These are phyloP conservation scores for Quercus alba DNA, from an alignment of 306 rosid genomes.

Conservation along the genomic window DNA sequence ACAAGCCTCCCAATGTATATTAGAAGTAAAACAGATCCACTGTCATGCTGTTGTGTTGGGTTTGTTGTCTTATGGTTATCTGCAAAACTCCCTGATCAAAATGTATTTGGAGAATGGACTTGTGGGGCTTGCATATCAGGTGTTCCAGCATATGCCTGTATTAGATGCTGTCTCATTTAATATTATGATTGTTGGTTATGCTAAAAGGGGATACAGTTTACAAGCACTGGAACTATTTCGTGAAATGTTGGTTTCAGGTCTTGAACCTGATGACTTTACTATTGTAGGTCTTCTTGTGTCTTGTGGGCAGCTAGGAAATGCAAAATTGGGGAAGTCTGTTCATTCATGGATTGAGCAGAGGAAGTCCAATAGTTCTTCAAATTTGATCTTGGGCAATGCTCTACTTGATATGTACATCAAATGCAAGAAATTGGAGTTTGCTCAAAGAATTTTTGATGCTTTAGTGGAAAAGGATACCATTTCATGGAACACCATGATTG, in stretches of 20 bases:
- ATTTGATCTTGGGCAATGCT: slow-evolving; percentile 51
- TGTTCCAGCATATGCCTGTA: slow-evolving; percentile 28
- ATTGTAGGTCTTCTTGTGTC: slow-evolving; percentile 44
- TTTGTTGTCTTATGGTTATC: slow-evolving; percentile 32
- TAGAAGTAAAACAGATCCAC: slow-evolving; percentile 46
- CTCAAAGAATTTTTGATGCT: slow-evolving; percentile 27
- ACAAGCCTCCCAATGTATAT: slow-evolving; percentile 22
- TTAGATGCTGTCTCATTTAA: slow-evolving; percentile 44
- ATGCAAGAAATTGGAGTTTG: slow-evolving; percentile 34
- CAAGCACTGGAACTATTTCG: slow-evolving; percentile 34
- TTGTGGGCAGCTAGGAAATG: slow-evolving; percentile 41
- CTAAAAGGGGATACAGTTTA: slow-evolving; percentile 33
- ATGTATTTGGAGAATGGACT: slow-evolving; percentile 36
- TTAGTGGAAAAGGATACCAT: slow-evolving; percentile 40
- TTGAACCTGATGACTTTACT: slow-evolving; percentile 46
- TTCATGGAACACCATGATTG: slow-evolving; percentile 54
- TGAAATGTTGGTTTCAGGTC: slow-evolving; percentile 37
- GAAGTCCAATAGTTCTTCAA: slow-evolving; percentile 32
- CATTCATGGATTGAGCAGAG: slow-evolving; percentile 55
- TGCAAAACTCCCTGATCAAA: slow-evolving; percentile 41
- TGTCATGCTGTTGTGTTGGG: slow-evolving; percentile 48
- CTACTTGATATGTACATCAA: slow-evolving; percentile 59
- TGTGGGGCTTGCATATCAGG: slow-evolving; percentile 28
- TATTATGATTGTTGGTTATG: slow-evolving; percentile 43
- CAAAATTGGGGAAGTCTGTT: slow-evolving; percentile 48